These are phyloP conservation scores for Chaetomium fimeti DNA, from an alignment of 495 filamentous ascomycete genomes.

Conservation along the genomic window DNA sequence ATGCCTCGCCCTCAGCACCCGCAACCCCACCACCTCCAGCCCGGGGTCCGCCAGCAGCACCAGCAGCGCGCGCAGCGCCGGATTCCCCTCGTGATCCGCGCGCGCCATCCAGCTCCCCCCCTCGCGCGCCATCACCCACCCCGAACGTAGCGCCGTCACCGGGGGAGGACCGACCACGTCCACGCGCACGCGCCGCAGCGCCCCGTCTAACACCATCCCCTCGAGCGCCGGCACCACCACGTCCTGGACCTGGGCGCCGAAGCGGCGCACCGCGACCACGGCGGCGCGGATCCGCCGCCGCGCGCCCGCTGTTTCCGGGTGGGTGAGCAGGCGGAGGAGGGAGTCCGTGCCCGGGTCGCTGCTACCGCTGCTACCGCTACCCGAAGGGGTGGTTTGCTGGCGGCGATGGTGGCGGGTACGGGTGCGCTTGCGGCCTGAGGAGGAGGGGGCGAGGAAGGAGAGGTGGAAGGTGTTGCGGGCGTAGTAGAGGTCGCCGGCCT, in stretches of 20 bases:
- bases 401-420: background rate
- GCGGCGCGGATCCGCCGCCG: slow-evolving; percentile 33
- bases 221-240: slow-evolving; percentile 3
- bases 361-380: background rate
- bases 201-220: slow-evolving; percentile 36
- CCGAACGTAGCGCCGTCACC: background rate
- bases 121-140: background rate
- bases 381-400: background rate
- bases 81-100: slow-evolving; percentile 20
- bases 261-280: slow-evolving; percentile 30
- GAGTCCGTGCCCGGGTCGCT: background rate
- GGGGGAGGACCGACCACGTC: slow-evolving; percentile 25
- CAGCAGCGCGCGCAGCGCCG: slow-evolving; percentile 35
- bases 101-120: slow-evolving; percentile 8
- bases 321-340: slow-evolving; percentile 4
- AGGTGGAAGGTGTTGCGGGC: slow-evolving; percentile 36
- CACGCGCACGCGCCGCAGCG: slow-evolving; percentile 30
- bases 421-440: slow-evolving; percentile 5
- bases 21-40: slow-evolving; percentile 30
- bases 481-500: slow-evolving; percentile 40
- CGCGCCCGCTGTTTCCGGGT: slow-evolving; percentile 11
- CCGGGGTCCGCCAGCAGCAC: slow-evolving; percentile 36
- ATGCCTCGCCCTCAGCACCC: slow-evolving; percentile 28
- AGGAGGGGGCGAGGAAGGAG: slow-evolving; percentile 23
- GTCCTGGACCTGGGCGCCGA: slow-evolving; percentile 30